Evolutionary conservation across 257 asterid genomes (phyloP), one percentile per base, ranked within the genome.

Genomic region (Scutellaria barbata): DNA sequence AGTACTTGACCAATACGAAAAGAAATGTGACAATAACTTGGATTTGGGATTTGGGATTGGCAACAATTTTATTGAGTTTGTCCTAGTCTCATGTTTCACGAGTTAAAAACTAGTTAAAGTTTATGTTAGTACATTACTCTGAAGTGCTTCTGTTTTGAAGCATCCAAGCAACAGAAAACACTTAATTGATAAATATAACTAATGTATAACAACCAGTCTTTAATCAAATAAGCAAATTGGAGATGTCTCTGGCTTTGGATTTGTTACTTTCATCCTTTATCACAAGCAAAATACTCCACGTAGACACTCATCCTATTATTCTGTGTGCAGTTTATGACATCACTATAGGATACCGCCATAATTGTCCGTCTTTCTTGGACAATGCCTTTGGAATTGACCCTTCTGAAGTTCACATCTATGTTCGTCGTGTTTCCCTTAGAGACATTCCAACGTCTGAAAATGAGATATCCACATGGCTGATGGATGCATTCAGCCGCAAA

Each of bases 351-450:
- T 92, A 92, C 83, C 80, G 84, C 35, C 80, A 84, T 50, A 75
- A 80, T 11, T 90, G 90, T 77, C 98, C 98, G 0, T 72, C 96
- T 39, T 88, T 92, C 86, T 53, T 90, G 88, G 98, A 92, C 74
- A 92, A 92, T 7, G 96, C 85, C 35, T 92, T 63, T 52, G 98
- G 98, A 10, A 81, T 90, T 1, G 96, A 90, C 75, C 98, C 98
- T 4, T 81, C 96, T 0, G 98, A 92, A 81, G 96, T 92, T 69
- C 98, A 92, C 79, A 86, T 90, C 72, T 92, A 90, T 35, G 47
- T 90, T 45, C 84, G 82, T 4, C 88, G 96, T 20, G 54, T 92
- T 60, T 35, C 89, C 69, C 55, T 85, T 2, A 41, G 14, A 1
- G 88, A 87, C 54, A 76, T 92, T 43, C 98, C 96, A 48, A 54